Conservation (phyloP, 2,329 filamentous ascomycete genomes). For the Curvularia spicifera region DNA sequence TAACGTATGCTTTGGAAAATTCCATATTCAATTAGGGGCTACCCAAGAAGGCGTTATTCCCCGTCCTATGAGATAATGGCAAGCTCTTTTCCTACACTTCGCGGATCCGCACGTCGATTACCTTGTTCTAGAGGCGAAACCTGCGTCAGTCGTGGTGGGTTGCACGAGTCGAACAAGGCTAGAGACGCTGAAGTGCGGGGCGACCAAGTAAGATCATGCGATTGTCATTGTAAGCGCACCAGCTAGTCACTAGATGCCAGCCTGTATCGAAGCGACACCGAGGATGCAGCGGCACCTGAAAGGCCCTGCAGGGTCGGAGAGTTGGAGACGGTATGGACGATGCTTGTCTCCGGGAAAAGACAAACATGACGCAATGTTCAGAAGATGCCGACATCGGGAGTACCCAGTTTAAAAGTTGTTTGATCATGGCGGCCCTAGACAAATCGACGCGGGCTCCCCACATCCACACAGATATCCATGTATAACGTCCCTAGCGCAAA, state of each 20-base stretch:
- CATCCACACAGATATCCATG: neutral
- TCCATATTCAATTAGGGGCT: neutral
- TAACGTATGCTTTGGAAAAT: neutral
- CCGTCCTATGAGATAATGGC: neutral
- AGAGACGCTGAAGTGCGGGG: slow-evolving; percentile 12
- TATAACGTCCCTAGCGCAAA: slow-evolving; percentile 30
- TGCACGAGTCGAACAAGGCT: neutral
- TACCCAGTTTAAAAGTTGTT: neutral
- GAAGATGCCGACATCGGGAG: neutral
- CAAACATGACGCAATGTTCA: neutral
- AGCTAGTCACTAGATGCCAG: neutral
- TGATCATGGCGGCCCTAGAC: neutral
- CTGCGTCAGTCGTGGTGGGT: neutral
- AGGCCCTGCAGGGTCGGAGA: slow-evolving; percentile 11
- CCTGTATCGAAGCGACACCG: neutral
- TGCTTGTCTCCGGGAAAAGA: neutral
- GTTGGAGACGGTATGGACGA: slow-evolving; percentile 7
- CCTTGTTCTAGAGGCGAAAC: neutral
- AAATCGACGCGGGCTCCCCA: neutral
- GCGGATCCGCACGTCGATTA: slow-evolving; percentile 4
- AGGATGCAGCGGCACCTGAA: neutral
- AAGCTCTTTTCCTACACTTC: neutral
- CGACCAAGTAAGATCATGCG: slow-evolving; percentile 22
- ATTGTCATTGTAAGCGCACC: slow-evolving; percentile 19
- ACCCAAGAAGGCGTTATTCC: neutral